phyloP scores from a whole-genome alignment of 23 red algal genomes.

The Agarophyton chilense region DNA sequence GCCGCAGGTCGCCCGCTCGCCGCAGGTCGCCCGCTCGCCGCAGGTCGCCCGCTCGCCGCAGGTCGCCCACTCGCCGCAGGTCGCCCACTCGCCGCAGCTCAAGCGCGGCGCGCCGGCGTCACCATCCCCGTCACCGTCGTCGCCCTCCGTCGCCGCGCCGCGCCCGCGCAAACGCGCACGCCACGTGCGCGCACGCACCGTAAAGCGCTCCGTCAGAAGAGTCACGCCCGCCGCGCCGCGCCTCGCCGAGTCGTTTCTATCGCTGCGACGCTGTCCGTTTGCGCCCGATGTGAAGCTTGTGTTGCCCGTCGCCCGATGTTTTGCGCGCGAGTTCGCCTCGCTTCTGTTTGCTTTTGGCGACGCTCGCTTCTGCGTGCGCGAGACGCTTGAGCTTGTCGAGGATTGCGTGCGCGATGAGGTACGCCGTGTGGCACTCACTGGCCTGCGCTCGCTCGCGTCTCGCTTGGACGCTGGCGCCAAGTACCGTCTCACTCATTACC shows the following conservation, averaged over 20 bases:
- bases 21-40: no score
- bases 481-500: not conserved
- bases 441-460: not conserved
- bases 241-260: not conserved
- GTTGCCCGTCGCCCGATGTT: not conserved
- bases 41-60: no score
- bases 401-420: conserved; percentile 15
- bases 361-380: conserved; percentile 1
- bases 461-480: not conserved
- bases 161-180: conserved; percentile 6
- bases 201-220: not conserved
- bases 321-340: conserved; percentile 1
- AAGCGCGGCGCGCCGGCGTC: not conserved
- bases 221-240: no score
- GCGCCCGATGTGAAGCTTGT: not conserved
- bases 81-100: not conserved
- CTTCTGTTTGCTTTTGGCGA: conserved; percentile 23
- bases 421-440: not conserved
- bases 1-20: no score
- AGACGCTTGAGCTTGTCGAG: conserved; percentile 2
- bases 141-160: not conserved
- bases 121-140: not conserved
- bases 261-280: not conserved
- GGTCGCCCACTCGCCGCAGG: not conserved
- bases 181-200: not conserved